A percentile compares a stretch with the other conserved stretches of the same genome.
Evolutionary conservation across 495 filamentous ascomycete species (phyloP).

Genomic region (Penicillium egyptiacum): DNA sequence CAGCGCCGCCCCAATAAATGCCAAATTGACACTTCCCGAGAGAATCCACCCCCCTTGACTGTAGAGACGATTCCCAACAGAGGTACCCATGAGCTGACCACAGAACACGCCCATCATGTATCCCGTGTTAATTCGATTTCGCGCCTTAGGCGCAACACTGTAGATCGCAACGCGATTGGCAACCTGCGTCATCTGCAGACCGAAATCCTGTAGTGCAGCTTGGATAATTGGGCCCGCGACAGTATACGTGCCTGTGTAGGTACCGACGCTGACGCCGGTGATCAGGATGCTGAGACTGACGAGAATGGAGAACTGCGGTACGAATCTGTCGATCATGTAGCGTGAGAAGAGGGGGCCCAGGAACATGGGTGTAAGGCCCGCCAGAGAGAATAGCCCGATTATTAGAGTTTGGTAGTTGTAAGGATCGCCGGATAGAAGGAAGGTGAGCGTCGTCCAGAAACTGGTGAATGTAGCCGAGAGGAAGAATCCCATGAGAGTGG

Average conservation of each 20-base stretch:
- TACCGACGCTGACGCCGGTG: constrained; percentile 65
- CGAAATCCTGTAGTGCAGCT: constrained; percentile 70
- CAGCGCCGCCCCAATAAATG: constrained; percentile 60
- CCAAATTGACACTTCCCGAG: constrained; percentile 67
- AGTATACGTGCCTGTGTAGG: constrained; percentile 61
- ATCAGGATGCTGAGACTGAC: constrained; percentile 59
- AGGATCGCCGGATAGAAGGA: constrained; percentile 66
- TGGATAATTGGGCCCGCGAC: constrained; percentile 76
- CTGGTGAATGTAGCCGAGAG: constrained; percentile 59
- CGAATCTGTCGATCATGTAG: constrained; percentile 67
- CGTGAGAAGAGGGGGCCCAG: constrained; percentile 67
- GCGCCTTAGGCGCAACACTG: constrained; percentile 64
- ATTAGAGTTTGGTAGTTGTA: constrained; percentile 65
- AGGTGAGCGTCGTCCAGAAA: constrained; percentile 84
- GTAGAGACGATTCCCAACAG: constrained; percentile 70
- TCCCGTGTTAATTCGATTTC: constrained; percentile 78
- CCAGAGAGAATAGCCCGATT: constrained; percentile 77
- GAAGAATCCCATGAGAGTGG: constrained; percentile 58
- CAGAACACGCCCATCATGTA: constrained; percentile 77
- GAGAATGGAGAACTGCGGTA: constrained; percentile 63
- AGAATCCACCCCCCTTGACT: constrained; percentile 68
- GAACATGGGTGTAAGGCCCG: constrained; percentile 68
- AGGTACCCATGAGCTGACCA: constrained; percentile 75
- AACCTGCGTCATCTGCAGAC: constrained; percentile 71
- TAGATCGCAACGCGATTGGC: constrained; percentile 74